Conservation (phyloP, 2,329 filamentous ascomycete genomes). For the Fusarium fujikuroi region DNA sequence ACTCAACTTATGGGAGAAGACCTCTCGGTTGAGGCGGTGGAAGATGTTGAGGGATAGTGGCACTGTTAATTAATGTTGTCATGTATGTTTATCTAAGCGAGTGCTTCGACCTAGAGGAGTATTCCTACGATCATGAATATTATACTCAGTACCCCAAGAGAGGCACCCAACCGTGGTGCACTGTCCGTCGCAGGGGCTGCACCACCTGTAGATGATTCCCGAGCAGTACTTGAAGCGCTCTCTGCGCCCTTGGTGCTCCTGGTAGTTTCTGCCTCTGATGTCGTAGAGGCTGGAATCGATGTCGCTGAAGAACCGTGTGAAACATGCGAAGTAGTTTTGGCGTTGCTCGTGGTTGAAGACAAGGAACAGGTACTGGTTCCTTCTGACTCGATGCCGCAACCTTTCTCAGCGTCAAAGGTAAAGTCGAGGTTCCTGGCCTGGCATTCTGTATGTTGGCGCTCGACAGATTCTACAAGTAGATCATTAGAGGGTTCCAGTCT, state of each 20-base stretch:
- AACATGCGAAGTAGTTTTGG: neutral
- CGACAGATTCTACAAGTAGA: neutral
- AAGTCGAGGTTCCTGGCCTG: conserved; percentile 4
- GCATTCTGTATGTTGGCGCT: conserved; percentile 1
- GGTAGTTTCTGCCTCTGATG: neutral
- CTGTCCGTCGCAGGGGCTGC: neutral
- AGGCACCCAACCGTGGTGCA: neutral
- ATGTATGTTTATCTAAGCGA: neutral
- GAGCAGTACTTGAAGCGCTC: neutral
- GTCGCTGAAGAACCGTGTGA: neutral
- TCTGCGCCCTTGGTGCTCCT: neutral
- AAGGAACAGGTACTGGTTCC: neutral
- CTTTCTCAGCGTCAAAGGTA: neutral
- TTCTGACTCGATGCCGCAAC: neutral
- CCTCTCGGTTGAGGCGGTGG: neutral
- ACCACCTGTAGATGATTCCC: neutral
- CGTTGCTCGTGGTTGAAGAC: fast-evolving
- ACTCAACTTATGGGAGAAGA: conserved; percentile 17
- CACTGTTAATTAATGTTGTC: neutral
- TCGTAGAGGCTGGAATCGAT: neutral
- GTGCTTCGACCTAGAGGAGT: neutral
- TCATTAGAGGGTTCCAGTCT: fast-evolving
- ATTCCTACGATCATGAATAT: neutral
- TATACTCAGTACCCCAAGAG: neutral
- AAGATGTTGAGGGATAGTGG: neutral